phyloP scores from a whole-genome alignment of 192 early-diverging fungal species.

The Coemansia sp. region DNA sequence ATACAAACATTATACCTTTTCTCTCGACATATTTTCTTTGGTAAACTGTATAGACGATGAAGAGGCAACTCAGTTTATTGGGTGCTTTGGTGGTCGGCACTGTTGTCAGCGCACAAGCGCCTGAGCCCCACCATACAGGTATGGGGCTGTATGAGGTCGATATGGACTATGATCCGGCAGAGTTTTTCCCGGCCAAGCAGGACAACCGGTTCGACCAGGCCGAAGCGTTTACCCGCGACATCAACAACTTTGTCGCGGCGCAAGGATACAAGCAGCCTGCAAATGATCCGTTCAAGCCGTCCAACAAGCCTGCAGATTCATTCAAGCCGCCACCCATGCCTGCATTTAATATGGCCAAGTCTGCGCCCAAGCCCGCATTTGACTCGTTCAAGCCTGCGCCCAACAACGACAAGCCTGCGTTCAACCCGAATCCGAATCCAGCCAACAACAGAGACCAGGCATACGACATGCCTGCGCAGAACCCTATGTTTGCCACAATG shows the following conservation, averaged over 20 bases:
- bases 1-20: not conserved
- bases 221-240: slow-evolving; percentile 33
- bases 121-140: not conserved
- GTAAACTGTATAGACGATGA: not conserved
- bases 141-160: slow-evolving; percentile 17
- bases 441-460: slow-evolving; percentile 7
- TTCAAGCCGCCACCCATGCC: no score
- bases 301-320: no score
- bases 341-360: not conserved
- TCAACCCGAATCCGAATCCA: not conserved
- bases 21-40: not conserved
- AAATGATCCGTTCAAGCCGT: not conserved
- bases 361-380: not conserved
- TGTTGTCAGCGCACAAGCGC: not conserved
- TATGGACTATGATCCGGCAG: slow-evolving; percentile 25
- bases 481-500: slow-evolving; percentile 23
- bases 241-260: slow-evolving; percentile 28
- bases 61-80: slow-evolving; percentile 1
- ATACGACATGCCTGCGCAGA: not conserved
- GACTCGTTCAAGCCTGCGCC: not conserved
- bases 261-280: slow-evolving; percentile 22
- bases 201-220: slow-evolving; percentile 35
- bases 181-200: slow-evolving; percentile 17
- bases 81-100: not conserved
- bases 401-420: not conserved